Percentiles rank a stretch among this genome's conserved stretches.
phyloP scores from a whole-genome alignment of 148 eudicot species.

The Persicaria tinctoria region DNA sequence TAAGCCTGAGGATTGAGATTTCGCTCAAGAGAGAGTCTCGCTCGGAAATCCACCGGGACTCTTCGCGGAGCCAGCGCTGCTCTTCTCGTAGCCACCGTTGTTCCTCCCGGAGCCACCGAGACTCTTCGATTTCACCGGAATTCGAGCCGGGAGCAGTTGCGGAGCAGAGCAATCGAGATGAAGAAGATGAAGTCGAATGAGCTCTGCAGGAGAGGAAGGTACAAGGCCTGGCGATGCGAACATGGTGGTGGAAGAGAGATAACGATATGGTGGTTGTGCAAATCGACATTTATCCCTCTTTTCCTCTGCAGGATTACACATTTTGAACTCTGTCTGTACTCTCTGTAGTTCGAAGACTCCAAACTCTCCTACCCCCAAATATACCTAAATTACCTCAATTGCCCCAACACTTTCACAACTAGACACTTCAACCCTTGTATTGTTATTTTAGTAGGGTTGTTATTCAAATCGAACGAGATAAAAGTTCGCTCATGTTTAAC shows the following conservation, averaged over 20 bases:
- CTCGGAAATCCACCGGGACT: constrained; percentile 62
- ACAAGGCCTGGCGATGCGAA: constrained; percentile 1
- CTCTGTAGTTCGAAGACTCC: no score
- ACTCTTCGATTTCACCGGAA: constrained; percentile 40
- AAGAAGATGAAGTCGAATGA: not conserved
- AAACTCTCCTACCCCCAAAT: no score
- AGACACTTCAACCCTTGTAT: no score
- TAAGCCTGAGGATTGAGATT: constrained; percentile 33
- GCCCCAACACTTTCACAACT: no score
- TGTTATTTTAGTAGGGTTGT: no score
- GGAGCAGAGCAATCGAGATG: not conserved
- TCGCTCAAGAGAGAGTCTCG: constrained; percentile 50
- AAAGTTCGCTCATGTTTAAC: no score
- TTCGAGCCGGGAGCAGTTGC: not conserved
- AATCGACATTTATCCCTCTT: constrained; percentile 9
- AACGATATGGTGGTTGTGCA: constrained; percentile 6
- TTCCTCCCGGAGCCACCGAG: constrained; percentile 83
- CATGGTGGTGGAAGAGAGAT: constrained; percentile 9
- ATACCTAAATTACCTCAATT: no score
- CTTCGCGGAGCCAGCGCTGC: constrained; percentile 89
- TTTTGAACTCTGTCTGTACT: no score
- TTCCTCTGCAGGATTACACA: not conserved
- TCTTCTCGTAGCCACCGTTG: constrained; percentile 92
- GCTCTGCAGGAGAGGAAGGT: not conserved
- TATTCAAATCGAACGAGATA: no score